Conservation (phyloP, 2,329 filamentous ascomycete species). For the Colletotrichum lindemuthianum region DNA sequence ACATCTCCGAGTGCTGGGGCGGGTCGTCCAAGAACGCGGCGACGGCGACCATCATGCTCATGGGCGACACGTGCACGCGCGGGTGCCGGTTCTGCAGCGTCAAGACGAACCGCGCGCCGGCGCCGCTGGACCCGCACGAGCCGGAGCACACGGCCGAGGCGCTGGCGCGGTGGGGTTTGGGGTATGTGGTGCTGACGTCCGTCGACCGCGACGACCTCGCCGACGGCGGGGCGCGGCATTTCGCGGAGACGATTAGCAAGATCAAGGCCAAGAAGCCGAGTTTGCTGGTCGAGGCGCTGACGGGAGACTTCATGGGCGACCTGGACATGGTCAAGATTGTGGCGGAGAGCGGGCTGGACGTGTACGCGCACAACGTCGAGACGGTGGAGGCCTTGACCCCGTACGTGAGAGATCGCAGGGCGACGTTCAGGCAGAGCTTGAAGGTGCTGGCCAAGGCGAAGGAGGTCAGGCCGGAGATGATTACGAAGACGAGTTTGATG, state of each 20-base stretch:
- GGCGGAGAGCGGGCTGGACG: conserved; percentile 88
- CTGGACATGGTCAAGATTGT: conserved; percentile 87
- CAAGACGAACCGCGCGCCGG: conserved; percentile 81
- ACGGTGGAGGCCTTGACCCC: conserved; percentile 92
- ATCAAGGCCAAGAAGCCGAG: conserved; percentile 87
- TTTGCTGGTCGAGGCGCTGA: conserved; percentile 84
- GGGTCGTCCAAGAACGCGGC: conserved; percentile 87
- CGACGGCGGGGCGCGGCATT: conserved; percentile 89
- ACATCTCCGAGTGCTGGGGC: conserved; percentile 98
- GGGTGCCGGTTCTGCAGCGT: conserved; percentile 98
- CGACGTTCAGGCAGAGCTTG: conserved; percentile 88
- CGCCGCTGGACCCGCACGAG: conserved; percentile 92
- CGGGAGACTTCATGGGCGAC: conserved; percentile 88
- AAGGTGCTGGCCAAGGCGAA: conserved; percentile 85
- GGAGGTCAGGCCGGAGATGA: conserved; percentile 75
- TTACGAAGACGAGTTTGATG: conserved; percentile 99
- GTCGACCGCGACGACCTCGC: conserved; percentile 93
- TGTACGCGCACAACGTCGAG: conserved; percentile 97
- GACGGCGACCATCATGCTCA: conserved; percentile 98
- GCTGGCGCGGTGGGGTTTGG: conserved; percentile 89
- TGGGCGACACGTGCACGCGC: conserved; percentile 97
- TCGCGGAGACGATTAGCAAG: conserved; percentile 91
- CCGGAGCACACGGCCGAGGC: conserved; percentile 97
- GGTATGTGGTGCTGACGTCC: conserved; percentile 93
- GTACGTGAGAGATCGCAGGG: conserved; percentile 87